Percentiles rank a stretch among this genome's conserved stretches.
phyloP scores from a whole-genome alignment of 108 stramenopile genomes.

The Hondaea fermentalgiana region DNA sequence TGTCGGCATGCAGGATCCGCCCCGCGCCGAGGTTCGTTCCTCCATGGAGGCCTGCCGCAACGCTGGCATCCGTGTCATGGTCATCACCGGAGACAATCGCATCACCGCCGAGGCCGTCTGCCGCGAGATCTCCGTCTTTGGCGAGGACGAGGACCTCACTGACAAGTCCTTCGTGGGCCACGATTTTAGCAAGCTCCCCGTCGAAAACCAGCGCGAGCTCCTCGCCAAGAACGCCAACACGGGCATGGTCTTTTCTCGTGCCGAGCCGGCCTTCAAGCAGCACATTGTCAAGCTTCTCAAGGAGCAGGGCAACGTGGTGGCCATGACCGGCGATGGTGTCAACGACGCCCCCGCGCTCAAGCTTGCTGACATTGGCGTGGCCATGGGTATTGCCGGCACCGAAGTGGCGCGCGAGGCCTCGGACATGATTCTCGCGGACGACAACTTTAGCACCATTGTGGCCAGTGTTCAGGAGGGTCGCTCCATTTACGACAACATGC shows the following conservation, averaged over 20 bases:
- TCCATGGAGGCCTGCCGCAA: slow-evolving; percentile 70
- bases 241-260: slow-evolving; percentile 77
- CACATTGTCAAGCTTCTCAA: slow-evolving; percentile 40
- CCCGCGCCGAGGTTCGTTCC: slow-evolving; percentile 88
- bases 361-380: slow-evolving; percentile 54
- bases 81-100: slow-evolving; percentile 38
- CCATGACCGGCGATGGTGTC: slow-evolving; percentile 43
- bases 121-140: neutral
- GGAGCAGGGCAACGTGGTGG: slow-evolving; percentile 19
- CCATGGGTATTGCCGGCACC: slow-evolving; percentile 56
- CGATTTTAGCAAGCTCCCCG: neutral
- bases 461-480: slow-evolving; percentile 50
- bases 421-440: slow-evolving; percentile 40
- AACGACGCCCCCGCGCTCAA: slow-evolving; percentile 56
- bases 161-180: neutral
- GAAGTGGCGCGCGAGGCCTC: slow-evolving; percentile 55
- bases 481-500: slow-evolving; percentile 49
- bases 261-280: slow-evolving; percentile 68
- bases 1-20: slow-evolving; percentile 94
- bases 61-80: slow-evolving; percentile 91
- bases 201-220: slow-evolving; percentile 23
- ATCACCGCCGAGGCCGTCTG: slow-evolving; percentile 22
- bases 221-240: slow-evolving; percentile 48
- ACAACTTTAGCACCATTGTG: slow-evolving; percentile 52
- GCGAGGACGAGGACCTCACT: neutral